These are phyloP conservation scores for Scheffersomyces amazonensis DNA, from an alignment of 805 yeast species.

Conservation along the genomic window DNA sequence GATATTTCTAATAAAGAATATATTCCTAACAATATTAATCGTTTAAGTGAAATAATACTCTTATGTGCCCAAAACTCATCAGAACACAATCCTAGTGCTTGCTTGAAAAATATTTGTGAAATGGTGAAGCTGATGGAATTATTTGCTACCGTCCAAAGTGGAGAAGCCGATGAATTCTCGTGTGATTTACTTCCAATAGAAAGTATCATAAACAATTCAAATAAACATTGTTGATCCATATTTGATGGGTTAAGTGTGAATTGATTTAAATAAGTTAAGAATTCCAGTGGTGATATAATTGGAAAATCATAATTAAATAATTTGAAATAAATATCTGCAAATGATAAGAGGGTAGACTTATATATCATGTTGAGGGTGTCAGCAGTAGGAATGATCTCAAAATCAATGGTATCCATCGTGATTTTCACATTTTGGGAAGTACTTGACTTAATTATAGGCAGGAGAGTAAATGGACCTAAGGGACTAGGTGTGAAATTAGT, in stretches of 20 bases:
- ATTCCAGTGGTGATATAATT: conserved; percentile 15
- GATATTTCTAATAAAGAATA: conserved; percentile 50
- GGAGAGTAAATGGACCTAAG: too few relatives aligned
- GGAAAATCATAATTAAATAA: background rate
- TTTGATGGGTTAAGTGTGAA: background rate
- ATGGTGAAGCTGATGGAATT: too few relatives aligned
- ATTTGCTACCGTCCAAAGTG: background rate
- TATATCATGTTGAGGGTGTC: background rate
- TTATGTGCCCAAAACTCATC: background rate
- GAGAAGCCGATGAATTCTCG: background rate
- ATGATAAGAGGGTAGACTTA: background rate
- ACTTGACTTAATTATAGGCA: too few relatives aligned
- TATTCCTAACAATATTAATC: conserved; percentile 43
- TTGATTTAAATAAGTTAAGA: background rate
- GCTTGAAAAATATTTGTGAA: conserved; percentile 31
- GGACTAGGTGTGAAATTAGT: too few relatives aligned
- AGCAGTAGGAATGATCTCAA: background rate
- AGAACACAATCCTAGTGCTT: conserved; percentile 13
- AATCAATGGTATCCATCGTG: too few relatives aligned
- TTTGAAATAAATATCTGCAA: conserved; percentile 1
- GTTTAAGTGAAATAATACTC: conserved; percentile 36
- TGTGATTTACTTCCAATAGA: conserved; percentile 46
- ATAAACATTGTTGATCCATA: conserved; percentile 37
- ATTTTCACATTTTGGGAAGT: too few relatives aligned
- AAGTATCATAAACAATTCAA: conserved; percentile 50